A percentile compares a stretch with the other conserved stretches of the same genome.
Conservation (phyloP, 208 protist species). For the Leishmania arabica region DNA sequence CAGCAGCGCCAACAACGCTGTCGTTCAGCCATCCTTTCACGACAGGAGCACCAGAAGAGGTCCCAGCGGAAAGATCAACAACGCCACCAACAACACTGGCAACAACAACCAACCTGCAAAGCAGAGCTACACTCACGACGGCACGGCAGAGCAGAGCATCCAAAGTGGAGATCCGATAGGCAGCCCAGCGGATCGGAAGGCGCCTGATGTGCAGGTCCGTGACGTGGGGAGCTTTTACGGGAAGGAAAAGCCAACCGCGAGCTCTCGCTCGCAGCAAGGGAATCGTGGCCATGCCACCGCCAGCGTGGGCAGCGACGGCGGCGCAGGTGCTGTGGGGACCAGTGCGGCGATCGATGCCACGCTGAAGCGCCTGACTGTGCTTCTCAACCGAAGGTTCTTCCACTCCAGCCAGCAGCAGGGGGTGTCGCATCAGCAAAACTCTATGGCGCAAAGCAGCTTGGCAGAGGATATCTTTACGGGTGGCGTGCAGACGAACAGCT, state of each 20-base stretch:
- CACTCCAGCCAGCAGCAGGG: slow-evolving; percentile 5
- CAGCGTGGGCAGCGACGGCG: neutral
- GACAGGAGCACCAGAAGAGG: slow-evolving; percentile 1
- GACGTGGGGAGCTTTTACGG: slow-evolving; percentile 32
- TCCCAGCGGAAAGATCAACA: slow-evolving; percentile 10
- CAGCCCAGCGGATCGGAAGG: slow-evolving; percentile 6
- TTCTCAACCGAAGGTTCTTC: slow-evolving; percentile 38
- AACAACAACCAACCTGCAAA: slow-evolving; percentile 6
- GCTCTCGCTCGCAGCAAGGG: slow-evolving; percentile 21
- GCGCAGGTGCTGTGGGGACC: slow-evolving; percentile 18
- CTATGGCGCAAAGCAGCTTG: slow-evolving; percentile 33
- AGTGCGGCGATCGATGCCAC: slow-evolving; percentile 36
- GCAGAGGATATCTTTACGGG: slow-evolving; percentile 38
- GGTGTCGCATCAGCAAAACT: slow-evolving; percentile 1
- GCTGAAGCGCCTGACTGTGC: slow-evolving; percentile 39
- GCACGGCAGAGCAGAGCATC: neutral
- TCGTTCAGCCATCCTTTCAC: slow-evolving; percentile 8
- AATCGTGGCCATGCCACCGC: slow-evolving; percentile 26
- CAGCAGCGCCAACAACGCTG: neutral
- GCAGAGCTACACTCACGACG: neutral
- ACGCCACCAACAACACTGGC: neutral
- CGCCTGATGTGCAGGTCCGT: slow-evolving; percentile 32
- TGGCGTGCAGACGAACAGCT: slow-evolving; percentile 40
- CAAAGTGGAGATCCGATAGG: neutral
- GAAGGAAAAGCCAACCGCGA: slow-evolving; percentile 10